Percentiles rank a stretch among this genome's conserved stretches.
Conservation (phyloP, 345 rosid genomes). For the Laguncularia racemosa region DNA sequence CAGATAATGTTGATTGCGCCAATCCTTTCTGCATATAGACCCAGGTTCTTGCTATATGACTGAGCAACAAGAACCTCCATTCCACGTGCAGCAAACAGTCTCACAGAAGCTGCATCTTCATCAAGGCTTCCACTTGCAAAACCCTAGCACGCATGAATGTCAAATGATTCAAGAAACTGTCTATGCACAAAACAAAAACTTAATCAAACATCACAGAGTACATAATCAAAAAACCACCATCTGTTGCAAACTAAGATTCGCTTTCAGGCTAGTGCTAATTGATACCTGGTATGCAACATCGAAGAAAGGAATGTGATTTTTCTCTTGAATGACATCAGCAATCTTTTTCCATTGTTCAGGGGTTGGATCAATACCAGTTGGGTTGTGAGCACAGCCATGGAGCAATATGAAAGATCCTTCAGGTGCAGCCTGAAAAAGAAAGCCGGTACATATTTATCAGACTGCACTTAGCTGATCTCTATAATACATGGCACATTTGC, state of each 20-base stretch:
- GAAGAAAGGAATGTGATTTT: conserved; percentile 88
- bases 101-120: conserved; percentile 81
- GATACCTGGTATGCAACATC: conserved; percentile 97
- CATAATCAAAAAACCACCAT: neutral
- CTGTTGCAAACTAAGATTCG: neutral
- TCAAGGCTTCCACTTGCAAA: conserved; percentile 99
- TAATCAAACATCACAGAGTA: neutral
- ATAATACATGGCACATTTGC: neutral
- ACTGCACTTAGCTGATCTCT: neutral
- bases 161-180: neutral
- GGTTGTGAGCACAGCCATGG: conserved; percentile 99
- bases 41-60: conserved; percentile 93
- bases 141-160: conserved; percentile 41
- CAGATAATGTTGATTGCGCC: conserved; percentile 92
- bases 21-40: conserved; percentile 85
- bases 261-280: conserved; percentile 2
- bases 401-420: conserved; percentile 91
- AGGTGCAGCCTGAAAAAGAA: conserved; percentile 65
- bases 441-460: no score
- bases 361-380: conserved; percentile 97
- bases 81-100: conserved; percentile 74
- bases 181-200: neutral
- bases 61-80: conserved; percentile 92
- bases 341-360: conserved; percentile 87
- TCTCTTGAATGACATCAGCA: conserved; percentile 88